A percentile compares a stretch with the other conserved stretches of the same genome.
phyloP scores from a whole-genome alignment of 176 grass and related monocot genomes.

The Musa itinerans region DNA sequence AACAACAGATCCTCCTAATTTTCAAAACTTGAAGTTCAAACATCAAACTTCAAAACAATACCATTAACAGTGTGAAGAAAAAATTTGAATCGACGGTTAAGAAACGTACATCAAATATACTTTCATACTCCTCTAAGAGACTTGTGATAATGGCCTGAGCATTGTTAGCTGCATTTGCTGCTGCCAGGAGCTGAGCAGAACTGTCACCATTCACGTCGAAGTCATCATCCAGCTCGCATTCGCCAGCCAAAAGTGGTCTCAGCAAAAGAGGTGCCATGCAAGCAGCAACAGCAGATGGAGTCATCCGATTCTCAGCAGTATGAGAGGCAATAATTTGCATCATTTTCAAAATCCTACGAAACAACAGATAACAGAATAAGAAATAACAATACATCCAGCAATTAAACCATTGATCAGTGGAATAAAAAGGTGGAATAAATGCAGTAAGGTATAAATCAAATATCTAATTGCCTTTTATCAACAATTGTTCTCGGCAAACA shows the following conservation, averaged over 20 bases:
- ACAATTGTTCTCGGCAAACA: no score
- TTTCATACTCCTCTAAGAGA: conserved; percentile 84
- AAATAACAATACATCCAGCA: conserved; percentile 3
- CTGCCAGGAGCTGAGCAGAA: conserved; percentile 97
- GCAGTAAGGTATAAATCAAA: no score
- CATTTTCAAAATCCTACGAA: conserved; percentile 86
- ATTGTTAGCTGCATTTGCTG: conserved; percentile 94
- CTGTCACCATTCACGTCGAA: conserved; percentile 61
- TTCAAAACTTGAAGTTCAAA: not conserved
- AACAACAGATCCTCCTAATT: not conserved
- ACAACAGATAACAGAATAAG: conserved; percentile 16
- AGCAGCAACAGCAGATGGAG: conserved; percentile 83
- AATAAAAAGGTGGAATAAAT: not conserved
- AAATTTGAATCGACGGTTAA: not conserved
- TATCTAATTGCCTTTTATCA: no score
- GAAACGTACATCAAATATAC: conserved; percentile 75
- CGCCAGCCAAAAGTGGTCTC: conserved; percentile 91
- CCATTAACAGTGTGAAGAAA: not conserved
- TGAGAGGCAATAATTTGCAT: conserved; percentile 80
- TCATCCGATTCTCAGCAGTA: conserved; percentile 88
- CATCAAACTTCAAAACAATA: not conserved
- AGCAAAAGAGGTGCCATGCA: conserved; percentile 98
- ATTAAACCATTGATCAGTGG: not conserved
- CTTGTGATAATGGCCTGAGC: conserved; percentile 84
- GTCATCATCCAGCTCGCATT: conserved; percentile 98